Conservation (phyloP, 2,329 filamentous ascomycete genomes). For the Colletotrichum godetiae region DNA sequence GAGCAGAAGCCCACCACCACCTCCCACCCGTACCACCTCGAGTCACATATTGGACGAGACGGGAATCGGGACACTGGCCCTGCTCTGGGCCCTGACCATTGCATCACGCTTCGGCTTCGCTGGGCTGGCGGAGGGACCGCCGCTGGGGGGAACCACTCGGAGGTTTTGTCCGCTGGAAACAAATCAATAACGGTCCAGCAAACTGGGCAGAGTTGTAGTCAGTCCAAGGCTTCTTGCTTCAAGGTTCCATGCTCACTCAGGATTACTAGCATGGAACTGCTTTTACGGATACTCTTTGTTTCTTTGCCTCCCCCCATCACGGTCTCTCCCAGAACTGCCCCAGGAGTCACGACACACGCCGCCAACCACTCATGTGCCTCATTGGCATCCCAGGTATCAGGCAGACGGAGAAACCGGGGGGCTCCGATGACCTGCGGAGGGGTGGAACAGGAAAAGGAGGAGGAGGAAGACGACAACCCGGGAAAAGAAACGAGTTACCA, state of each 20-base stretch:
- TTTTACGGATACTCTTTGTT: background rate
- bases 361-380: background rate
- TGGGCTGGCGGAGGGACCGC: background rate
- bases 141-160: conserved; percentile 13
- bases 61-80: conserved; percentile 4
- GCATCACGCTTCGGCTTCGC: background rate
- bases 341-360: background rate
- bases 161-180: conserved; percentile 18
- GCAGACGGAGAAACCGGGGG: background rate
- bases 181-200: background rate
- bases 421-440: background rate
- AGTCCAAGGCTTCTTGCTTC: background rate
- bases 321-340: background rate
- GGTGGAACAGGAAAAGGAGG: background rate
- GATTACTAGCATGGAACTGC: background rate
- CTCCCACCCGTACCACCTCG: background rate
- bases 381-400: background rate
- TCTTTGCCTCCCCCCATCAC: background rate
- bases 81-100: background rate
- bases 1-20: background rate
- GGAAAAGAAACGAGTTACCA: conserved; percentile 14
- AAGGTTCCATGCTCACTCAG: background rate
- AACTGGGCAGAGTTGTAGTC: background rate
- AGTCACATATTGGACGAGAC: background rate
- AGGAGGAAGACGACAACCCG: background rate